Evolutionary conservation across 2,329 filamentous ascomycete genomes (phyloP).

Genomic region (Ophiosphaerella korrae): DNA sequence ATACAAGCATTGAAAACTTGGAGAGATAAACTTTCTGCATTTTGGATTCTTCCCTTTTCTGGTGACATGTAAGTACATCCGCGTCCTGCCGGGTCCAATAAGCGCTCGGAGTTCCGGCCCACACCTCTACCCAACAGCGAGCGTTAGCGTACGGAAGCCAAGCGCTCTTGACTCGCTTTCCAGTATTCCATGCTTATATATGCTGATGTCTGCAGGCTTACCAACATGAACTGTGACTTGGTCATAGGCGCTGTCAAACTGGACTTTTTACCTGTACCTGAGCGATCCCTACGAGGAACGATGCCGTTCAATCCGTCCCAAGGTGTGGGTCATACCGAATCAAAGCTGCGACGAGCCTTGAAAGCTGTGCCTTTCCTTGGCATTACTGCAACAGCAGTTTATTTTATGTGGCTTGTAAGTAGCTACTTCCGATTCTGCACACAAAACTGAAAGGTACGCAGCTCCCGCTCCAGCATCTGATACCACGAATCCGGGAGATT

Average conservation of each 20-base stretch:
- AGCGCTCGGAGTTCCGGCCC: background rate
- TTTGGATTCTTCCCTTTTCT: conserved; percentile 10
- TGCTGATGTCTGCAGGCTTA: conserved; percentile 1
- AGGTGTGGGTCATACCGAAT: conserved; percentile 12
- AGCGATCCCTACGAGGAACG: conserved; percentile 12
- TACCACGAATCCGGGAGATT: conserved; percentile 7
- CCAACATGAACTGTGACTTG: conserved; percentile 10
- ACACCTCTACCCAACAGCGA: background rate
- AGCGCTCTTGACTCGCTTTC: no score
- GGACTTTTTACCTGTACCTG: conserved; percentile 13
- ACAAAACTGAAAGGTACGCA: background rate
- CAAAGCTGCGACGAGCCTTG: conserved; percentile 14
- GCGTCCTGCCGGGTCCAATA: no score
- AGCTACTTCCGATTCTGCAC: background rate
- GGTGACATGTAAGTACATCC: conserved; percentile 15
- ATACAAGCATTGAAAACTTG: conserved; percentile 14
- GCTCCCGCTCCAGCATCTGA: conserved; percentile 1
- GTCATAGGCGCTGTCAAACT: conserved; percentile 14
- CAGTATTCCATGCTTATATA: no score
- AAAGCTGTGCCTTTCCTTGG: conserved; percentile 12
- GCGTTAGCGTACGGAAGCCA: background rate
- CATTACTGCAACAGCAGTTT: conserved; percentile 8
- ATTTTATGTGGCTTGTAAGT: conserved; percentile 12
- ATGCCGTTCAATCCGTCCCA: conserved; percentile 23
- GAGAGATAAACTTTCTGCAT: conserved; percentile 14